Conservation (phyloP, 2,329 filamentous ascomycete species). For the Nemania serpens region DNA sequence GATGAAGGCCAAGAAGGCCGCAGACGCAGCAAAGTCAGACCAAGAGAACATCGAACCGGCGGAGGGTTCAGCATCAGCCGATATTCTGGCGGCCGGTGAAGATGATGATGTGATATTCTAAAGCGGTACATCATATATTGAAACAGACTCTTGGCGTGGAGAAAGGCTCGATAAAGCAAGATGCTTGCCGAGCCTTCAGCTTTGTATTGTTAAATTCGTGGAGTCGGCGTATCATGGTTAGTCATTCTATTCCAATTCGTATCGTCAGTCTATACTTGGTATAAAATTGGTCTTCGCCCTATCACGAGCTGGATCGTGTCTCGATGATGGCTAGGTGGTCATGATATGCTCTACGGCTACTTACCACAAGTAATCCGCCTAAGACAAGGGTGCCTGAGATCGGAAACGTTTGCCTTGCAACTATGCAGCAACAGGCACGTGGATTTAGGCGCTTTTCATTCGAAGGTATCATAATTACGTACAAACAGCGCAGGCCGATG, state of each 20-base stretch:
- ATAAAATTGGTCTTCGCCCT: background rate
- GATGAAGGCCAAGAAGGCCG: constrained; percentile 73
- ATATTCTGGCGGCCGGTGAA: constrained; percentile 75
- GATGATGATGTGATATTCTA: constrained; percentile 89
- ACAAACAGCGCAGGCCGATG: no score
- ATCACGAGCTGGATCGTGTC: background rate
- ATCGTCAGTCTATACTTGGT: no score
- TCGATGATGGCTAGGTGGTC: background rate
- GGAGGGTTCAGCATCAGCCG: constrained; percentile 54
- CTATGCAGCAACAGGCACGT: background rate
- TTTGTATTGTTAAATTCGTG: constrained; percentile 26
- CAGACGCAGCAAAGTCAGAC: constrained; percentile 42
- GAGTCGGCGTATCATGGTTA: constrained; percentile 23
- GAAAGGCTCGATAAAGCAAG: background rate
- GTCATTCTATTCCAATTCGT: constrained; percentile 19
- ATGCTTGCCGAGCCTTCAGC: background rate
- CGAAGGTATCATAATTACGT: no score
- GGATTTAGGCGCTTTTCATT: no score
- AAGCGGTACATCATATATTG: background rate
- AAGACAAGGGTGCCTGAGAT: no score
- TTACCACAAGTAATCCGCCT: no score
- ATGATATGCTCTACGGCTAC: background rate
- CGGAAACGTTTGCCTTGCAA: no score
- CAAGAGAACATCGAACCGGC: constrained; percentile 46
- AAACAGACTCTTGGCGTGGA: background rate